phyloP scores from a whole-genome alignment of 2,329 filamentous ascomycete genomes.

The Aspergillus sp. region DNA sequence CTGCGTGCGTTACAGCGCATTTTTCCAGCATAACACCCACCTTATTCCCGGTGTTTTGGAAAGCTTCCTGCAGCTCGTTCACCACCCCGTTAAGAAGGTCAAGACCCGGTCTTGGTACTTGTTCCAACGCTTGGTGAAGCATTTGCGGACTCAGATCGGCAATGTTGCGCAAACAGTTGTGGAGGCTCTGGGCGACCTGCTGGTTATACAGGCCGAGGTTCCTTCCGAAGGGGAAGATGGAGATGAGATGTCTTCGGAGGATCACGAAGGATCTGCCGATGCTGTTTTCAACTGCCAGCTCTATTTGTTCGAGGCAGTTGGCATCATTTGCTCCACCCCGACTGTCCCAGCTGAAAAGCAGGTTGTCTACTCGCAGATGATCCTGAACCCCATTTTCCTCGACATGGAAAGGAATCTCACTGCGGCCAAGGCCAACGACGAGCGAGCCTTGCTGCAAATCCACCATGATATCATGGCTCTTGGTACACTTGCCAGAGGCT shows the following conservation, averaged over 20 bases:
- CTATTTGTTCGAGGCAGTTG: conserved; percentile 91
- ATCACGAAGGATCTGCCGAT: conserved; percentile 84
- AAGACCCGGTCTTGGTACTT: conserved; percentile 94
- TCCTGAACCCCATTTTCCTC: conserved; percentile 84
- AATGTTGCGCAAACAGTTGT: conserved; percentile 90
- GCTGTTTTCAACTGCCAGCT: conserved; percentile 87
- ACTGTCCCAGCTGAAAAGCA: conserved; percentile 79
- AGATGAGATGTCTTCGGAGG: conserved; percentile 92
- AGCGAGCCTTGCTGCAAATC: conserved; percentile 78
- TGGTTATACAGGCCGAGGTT: conserved; percentile 86
- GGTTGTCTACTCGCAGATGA: conserved; percentile 76
- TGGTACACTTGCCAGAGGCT: conserved; percentile 85
- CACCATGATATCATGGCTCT: conserved; percentile 97
- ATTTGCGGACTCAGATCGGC: conserved; percentile 75
- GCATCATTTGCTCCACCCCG: conserved; percentile 79
- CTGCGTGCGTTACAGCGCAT: conserved; percentile 85
- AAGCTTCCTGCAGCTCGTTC: conserved; percentile 84
- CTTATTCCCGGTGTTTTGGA: conserved; percentile 84
- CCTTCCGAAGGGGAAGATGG: conserved; percentile 67
- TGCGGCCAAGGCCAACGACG: conserved; percentile 73
- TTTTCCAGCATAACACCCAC: conserved; percentile 79
- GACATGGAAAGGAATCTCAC: conserved; percentile 79
- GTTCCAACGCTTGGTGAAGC: conserved; percentile 88
- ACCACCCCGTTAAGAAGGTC: conserved; percentile 81
- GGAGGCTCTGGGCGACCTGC: conserved; percentile 78